phyloP scores from a whole-genome alignment of 768 basidiomycete species.

The Termitomyces sp. region DNA sequence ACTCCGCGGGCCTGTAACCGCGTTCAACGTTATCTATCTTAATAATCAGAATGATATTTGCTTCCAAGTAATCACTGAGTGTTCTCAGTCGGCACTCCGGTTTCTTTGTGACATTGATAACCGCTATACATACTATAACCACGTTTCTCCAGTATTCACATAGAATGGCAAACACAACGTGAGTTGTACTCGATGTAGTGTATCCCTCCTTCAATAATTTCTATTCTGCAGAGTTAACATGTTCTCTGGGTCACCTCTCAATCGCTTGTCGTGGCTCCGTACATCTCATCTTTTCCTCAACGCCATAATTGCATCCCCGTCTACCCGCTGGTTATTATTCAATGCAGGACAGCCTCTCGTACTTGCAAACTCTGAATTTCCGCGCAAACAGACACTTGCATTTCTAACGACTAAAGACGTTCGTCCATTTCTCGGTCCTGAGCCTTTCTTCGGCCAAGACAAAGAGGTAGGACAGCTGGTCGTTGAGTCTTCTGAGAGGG shows the following conservation, averaged over 20 bases:
- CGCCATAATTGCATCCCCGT: conserved; percentile 49
- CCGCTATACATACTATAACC: neutral
- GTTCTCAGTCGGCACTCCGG: neutral
- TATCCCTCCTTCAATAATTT: too few species aligned
- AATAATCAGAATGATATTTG: neutral
- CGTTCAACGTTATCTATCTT: neutral
- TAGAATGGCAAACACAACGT: conserved; percentile 13
- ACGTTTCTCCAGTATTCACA: neutral
- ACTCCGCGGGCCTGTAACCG: neutral
- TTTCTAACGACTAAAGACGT: conserved; percentile 58
- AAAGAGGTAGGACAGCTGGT: conserved; percentile 36
- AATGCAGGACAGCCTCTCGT: conserved; percentile 67
- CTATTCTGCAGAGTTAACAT: conserved; percentile 23
- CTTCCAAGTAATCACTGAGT: neutral
- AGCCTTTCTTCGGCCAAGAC: conserved; percentile 70
- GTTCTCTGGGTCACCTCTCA: conserved; percentile 63
- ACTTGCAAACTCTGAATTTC: conserved; percentile 28
- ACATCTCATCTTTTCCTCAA: conserved; percentile 74
- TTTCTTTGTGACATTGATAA: neutral
- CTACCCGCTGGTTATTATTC: conserved; percentile 77
- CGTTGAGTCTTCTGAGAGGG: conserved; percentile 21
- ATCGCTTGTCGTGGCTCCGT: conserved; percentile 80
- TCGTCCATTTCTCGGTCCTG: conserved; percentile 56
- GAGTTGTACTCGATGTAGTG: neutral
- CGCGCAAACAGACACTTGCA: conserved; percentile 33